Evolutionary conservation across 2,329 filamentous ascomycete genomes (phyloP).

Genomic region (Fusarium decemcellulare): DNA sequence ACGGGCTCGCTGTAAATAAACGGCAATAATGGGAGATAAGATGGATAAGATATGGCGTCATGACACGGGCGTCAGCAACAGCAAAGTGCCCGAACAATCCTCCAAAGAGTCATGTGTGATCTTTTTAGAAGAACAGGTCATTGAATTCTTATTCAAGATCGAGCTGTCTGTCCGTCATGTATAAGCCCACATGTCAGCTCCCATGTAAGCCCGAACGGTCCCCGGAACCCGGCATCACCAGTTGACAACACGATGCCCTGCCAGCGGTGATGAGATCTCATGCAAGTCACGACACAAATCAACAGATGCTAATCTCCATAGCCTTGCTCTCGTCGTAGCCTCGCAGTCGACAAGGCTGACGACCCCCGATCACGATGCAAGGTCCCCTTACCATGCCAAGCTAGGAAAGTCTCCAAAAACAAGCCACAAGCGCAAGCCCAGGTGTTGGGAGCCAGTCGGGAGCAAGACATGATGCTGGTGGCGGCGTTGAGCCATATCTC

Average conservation of each 20-base stretch:
- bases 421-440: conserved; percentile 38
- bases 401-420: conserved; percentile 27
- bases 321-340: conserved; percentile 3
- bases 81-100: background rate
- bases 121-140: background rate
- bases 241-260: background rate
- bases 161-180: too few relatives aligned
- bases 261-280: background rate
- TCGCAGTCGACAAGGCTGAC: conserved; percentile 26
- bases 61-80: background rate
- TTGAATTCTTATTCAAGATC: background rate
- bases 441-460: conserved; percentile 45
- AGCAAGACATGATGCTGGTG: conserved; percentile 11
- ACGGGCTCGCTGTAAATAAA: background rate
- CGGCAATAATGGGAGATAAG: background rate
- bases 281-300: background rate
- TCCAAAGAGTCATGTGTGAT: background rate
- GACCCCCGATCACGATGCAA: background rate
- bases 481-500: conserved; percentile 32
- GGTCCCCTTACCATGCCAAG: background rate
- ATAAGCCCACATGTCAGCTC: background rate
- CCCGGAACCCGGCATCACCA: conserved; percentile 34
- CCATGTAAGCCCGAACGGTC: conserved; percentile 9
- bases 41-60: conserved; percentile 9
- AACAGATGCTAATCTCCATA: background rate